phyloP scores from a whole-genome alignment of 805 yeast genomes.

The Candida coquimbonensis region DNA sequence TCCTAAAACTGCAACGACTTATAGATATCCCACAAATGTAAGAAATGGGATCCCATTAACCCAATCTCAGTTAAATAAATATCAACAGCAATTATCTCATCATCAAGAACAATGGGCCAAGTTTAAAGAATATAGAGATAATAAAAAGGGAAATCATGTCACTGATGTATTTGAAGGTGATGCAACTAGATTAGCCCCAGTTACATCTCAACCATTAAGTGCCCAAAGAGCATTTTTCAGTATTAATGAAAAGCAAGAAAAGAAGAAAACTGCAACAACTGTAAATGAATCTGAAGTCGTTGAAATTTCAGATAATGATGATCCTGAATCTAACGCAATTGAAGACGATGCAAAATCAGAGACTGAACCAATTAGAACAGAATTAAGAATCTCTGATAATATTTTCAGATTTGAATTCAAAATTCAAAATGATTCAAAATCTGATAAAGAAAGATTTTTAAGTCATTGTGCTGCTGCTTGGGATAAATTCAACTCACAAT shows the following conservation, averaged over 20 bases:
- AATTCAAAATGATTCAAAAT: slow-evolving; percentile 1
- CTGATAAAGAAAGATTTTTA: slow-evolving; percentile 24
- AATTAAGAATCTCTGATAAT: slow-evolving; percentile 15
- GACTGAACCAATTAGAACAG: slow-evolving; percentile 21
- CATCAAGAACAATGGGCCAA: slow-evolving; percentile 24
- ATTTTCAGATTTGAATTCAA: slow-evolving; percentile 18
- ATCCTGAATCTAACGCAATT: slow-evolving; percentile 7
- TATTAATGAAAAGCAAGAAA: slow-evolving; percentile 12
- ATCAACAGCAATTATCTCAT: slow-evolving; percentile 20
- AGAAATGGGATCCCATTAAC: slow-evolving; percentile 13
- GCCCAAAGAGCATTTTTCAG: slow-evolving; percentile 38
- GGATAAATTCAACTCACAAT: slow-evolving; percentile 17
- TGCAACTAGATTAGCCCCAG: slow-evolving; percentile 39
- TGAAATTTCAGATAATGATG: slow-evolving; percentile 14
- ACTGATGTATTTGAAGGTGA: slow-evolving; percentile 46
- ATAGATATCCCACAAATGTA: slow-evolving; percentile 11
- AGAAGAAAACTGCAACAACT: slow-evolving; percentile 1
- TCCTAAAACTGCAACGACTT: slow-evolving; percentile 19
- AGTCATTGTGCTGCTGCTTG: slow-evolving; percentile 30
- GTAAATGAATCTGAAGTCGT: not conserved
- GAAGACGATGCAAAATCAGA: not conserved
- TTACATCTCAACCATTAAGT: slow-evolving; percentile 43
- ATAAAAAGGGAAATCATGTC: slow-evolving; percentile 26
- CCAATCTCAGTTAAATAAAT: slow-evolving; percentile 18
- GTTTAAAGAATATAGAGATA: slow-evolving; percentile 20